A percentile compares a stretch with the other conserved stretches of the same genome.
These are phyloP conservation scores for Fistulinella cinereoalba DNA, from an alignment of 1,284 basidiomycete genomes.

Conservation along the genomic window DNA sequence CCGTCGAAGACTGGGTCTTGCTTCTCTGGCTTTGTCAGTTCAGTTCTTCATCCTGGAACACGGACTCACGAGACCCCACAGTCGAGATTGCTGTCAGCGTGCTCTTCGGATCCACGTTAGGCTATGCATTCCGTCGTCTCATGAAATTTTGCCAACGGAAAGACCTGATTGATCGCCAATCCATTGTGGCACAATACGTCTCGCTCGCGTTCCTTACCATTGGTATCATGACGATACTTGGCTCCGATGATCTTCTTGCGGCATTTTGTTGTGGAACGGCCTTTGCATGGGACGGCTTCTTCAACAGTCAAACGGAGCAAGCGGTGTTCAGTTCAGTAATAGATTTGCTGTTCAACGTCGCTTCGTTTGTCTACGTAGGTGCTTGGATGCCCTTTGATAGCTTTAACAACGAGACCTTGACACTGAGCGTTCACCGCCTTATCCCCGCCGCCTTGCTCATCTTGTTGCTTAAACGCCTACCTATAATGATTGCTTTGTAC, in stretches of 20 bases:
- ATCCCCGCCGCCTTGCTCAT: slow-evolving; percentile 79
- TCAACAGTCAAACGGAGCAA: slow-evolving; percentile 95
- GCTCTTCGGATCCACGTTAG: slow-evolving; percentile 77
- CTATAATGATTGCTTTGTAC: slow-evolving; percentile 79
- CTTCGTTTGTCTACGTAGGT: slow-evolving; percentile 89
- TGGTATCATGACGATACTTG: slow-evolving; percentile 80
- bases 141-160: slow-evolving; percentile 94
- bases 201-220: slow-evolving; percentile 80
- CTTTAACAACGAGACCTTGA: slow-evolving; percentile 65
- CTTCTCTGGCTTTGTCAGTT: slow-evolving; percentile 78
- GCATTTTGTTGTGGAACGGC: slow-evolving; percentile 95
- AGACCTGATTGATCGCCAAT: slow-evolving; percentile 93
- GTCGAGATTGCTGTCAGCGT: slow-evolving; percentile 86
- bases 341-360: slow-evolving; percentile 87
- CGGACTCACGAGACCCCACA: slow-evolving; percentile 21
- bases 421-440: slow-evolving; percentile 79
- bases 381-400: slow-evolving; percentile 90
- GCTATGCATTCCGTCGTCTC: slow-evolving; percentile 83
- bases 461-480: slow-evolving; percentile 79
- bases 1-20: slow-evolving; percentile 81
- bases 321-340: slow-evolving; percentile 96
- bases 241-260: slow-evolving; percentile 92
- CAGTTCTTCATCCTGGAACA: neutral
- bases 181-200: slow-evolving; percentile 79
- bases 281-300: slow-evolving; percentile 99